Base-by-base conservation (phyloP, 148 eudicot species). In the Cornus controversa region DNA sequence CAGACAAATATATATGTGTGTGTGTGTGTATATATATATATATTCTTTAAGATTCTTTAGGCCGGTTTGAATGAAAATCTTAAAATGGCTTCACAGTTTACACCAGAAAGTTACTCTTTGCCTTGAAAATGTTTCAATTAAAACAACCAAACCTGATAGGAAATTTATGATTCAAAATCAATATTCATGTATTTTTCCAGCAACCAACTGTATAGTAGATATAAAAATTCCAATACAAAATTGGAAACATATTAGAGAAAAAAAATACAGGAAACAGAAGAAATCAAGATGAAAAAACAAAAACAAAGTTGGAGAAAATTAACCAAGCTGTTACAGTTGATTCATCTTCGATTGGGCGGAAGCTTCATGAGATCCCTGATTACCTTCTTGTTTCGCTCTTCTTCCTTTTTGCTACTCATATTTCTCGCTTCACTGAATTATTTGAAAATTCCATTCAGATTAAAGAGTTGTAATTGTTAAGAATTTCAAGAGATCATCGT, bases 281-380 rank as follows among this genome's bases (percentile, higher is more conserved):
- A 54, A 53, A 60, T 54, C 75, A 57, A 47, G 4, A 66, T 29
- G 34, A 53, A 10, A 45, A 42, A 27, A 75, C 18, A 34, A 42
- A 13, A 75, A 70, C 10, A 57, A 26, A 78, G 36, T 69, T 64
- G 26, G 8, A 63, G 22, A 60, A 16, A 75, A 29, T n/a, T 69
- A 79, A 94, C 98, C 95, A 94, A 70, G 72, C 84, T 86, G 80
- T 94, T 94, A 87, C 98, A 94, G 77, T 94, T 94, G 74, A 92
- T 92, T 86, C 97, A 94, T 76, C 92, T 85, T 23, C 98, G 92
- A 85, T 94, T 94, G 8, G 98, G 97, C 1, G 98, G 97, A 42
- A 92, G 88, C 89, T 94, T 94, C 97, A 94, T 88, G 5, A 94
- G 90, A 73, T 95, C 98, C 85, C 98, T 82, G 7, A 94, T 92